Base-by-base conservation (phyloP, 257 asterid species). In the Solanum sparsipilum region DNA sequence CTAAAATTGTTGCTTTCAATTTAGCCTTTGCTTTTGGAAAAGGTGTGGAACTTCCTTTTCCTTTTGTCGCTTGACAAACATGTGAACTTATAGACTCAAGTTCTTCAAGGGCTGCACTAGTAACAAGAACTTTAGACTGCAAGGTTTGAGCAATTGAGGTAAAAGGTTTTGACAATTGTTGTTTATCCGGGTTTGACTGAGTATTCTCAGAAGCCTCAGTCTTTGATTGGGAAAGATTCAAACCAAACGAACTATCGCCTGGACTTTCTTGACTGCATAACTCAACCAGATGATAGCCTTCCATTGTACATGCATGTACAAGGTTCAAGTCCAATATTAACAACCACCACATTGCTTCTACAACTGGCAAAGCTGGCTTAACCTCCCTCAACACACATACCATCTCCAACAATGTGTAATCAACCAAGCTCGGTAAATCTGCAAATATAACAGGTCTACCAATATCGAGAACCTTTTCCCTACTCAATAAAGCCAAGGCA, bases 341-440 rank as follows among this genome's bases (percentile, higher is more conserved):
- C 38, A 97, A 92, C 86, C 89, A 87, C 98, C 98, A 96, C 97
- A 94, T 93, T 36, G 96, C 96, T 87, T 97, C 98, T 9, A 89
- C 88, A 84, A 96, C 87, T 15, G 94, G 90, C 87, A 93, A 87
- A 38, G 84, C 82, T 4, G 97, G 96, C 86, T 92, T 91, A 87
- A 95, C 92, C 91, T 94, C 98, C 87, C 94, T 93, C 86, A 97
- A 91, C 39, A 94, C 95, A 48, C 90, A 91, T 84, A 96, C 84
- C 98, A 97, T 97, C 93, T 97, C 99, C 44, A 94, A 86, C 76
- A 97, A 86, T 3, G 95, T 93, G 89, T 92, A 96, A 67, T 92
- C 91, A 9, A 93, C 98, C 58, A 96, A 90, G 88, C 86, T 90
- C 83, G 90, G 91, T 56, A 97, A 88, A 71, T 93, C 93, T 32